Percentiles rank a stretch among this genome's conserved stretches.
Evolutionary conservation across 2,329 filamentous ascomycete genomes (phyloP).

Genomic region (Aspergillus unguis): DNA sequence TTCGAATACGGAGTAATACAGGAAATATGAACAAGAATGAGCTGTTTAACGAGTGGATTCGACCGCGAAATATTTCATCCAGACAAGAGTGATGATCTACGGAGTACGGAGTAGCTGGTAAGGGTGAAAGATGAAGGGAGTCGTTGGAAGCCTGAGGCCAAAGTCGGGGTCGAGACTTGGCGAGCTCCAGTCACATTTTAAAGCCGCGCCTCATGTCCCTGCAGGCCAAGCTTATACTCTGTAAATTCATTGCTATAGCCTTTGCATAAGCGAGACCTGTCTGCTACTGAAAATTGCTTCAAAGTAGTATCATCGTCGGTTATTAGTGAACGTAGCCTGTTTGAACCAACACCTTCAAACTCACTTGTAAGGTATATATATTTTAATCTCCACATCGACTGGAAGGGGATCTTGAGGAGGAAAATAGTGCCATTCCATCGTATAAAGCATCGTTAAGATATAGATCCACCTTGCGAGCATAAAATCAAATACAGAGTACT

Average conservation of each 20-base stretch:
- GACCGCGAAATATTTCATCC: neutral
- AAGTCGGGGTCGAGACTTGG: slow-evolving; percentile 2
- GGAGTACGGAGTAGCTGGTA: neutral
- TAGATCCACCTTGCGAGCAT: neutral
- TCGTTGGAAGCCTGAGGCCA: neutral
- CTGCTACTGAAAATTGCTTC: no score
- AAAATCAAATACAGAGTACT: neutral
- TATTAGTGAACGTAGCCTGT: no score
- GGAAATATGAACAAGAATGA: neutral
- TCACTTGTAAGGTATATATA: no score
- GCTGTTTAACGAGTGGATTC: slow-evolving; percentile 11
- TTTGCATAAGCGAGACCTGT: no score
- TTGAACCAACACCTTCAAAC: no score
- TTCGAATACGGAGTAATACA: neutral
- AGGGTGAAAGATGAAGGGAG: neutral
- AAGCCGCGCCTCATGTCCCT: neutral
- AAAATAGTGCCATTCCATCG: slow-evolving; percentile 1
- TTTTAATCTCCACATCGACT: neutral
- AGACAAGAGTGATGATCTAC: neutral
- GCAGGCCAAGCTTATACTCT: neutral
- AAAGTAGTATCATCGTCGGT: no score
- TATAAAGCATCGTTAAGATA: no score
- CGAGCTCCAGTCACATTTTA: neutral
- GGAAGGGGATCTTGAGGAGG: neutral
- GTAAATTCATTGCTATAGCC: no score